Conservation (phyloP, 2,329 filamentous ascomycete species). For the Epichloe gansuensis region DNA sequence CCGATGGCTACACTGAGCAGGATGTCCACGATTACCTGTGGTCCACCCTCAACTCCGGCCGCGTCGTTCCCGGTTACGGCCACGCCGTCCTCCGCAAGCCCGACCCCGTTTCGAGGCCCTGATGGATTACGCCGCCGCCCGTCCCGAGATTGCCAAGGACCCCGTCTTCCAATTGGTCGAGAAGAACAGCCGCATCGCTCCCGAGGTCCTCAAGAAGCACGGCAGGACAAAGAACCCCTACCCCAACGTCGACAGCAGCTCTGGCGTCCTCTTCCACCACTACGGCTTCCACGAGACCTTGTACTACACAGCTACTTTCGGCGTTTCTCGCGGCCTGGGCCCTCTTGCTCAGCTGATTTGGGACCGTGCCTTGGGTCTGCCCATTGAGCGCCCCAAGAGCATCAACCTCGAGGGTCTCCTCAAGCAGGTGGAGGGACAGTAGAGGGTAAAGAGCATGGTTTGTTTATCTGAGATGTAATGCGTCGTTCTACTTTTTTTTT, state of each 20-base stretch:
- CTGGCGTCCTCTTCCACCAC: slow-evolving; percentile 93
- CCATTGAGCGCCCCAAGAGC: slow-evolving; percentile 96
- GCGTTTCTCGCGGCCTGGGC: slow-evolving; percentile 61
- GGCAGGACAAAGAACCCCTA: slow-evolving; percentile 98
- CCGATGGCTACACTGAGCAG: slow-evolving; percentile 61
- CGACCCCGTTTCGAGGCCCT: slow-evolving; percentile 88
- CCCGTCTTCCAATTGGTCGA: slow-evolving; percentile 91
- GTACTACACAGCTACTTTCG: slow-evolving; percentile 75
- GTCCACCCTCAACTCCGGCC: slow-evolving; percentile 83
- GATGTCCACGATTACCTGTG: slow-evolving; percentile 87
- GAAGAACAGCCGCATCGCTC: slow-evolving; percentile 85
- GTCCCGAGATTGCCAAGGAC: slow-evolving; percentile 74
- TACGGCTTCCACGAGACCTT: slow-evolving; percentile 96
- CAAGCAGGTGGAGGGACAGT: slow-evolving; percentile 45
- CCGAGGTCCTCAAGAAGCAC: slow-evolving; percentile 81
- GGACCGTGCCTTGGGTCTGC: slow-evolving; percentile 86
- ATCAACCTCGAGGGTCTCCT: slow-evolving; percentile 84
- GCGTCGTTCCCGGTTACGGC: slow-evolving; percentile 89
- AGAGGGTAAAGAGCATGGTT: slow-evolving; percentile 1
- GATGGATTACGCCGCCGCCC: slow-evolving; percentile 84
- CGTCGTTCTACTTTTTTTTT: neutral
- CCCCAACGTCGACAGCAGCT: slow-evolving; percentile 90
- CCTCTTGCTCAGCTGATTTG: slow-evolving; percentile 91
- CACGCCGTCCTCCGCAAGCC: slow-evolving; percentile 95
- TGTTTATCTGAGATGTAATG: neutral